A percentile compares a stretch with the other conserved stretches of the same genome.
Conservation (phyloP, 2,329 filamentous ascomycete species). For the Sporothrix pseudoabietina region DNA sequence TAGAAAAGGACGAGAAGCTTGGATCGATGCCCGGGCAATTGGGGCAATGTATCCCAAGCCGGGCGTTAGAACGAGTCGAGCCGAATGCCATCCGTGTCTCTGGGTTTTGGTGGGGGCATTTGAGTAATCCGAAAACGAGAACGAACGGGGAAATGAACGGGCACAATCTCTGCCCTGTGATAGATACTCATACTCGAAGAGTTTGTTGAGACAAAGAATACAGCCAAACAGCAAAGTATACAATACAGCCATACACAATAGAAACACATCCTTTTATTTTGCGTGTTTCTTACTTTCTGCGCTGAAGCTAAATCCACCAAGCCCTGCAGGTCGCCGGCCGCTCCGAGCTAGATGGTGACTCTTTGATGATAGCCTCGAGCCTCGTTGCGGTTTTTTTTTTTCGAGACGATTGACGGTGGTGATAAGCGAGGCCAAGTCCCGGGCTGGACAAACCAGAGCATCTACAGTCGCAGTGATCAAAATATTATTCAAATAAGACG, state of each 20-base stretch:
- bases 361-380: not conserved
- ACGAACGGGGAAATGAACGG: not conserved
- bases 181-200: no score
- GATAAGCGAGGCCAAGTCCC: not conserved
- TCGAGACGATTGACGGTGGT: not conserved
- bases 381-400: not conserved
- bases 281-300: not conserved
- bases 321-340: not conserved
- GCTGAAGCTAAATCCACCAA: not conserved
- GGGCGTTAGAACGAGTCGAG: slow-evolving; percentile 8
- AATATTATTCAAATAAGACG: not conserved
- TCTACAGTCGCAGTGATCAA: not conserved
- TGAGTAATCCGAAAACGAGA: slow-evolving; percentile 5
- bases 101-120: not conserved
- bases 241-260: not conserved
- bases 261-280: not conserved
- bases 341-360: slow-evolving; percentile 1
- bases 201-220: not conserved
- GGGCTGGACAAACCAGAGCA: not conserved
- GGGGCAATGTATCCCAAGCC: slow-evolving; percentile 14
- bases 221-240: not conserved
- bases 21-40: not conserved
- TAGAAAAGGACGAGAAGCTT: not conserved
- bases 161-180: not conserved
- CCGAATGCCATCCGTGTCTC: slow-evolving; percentile 9